Percentiles rank a stretch among this genome's conserved stretches.
These are phyloP conservation scores for Zostera marina DNA, from an alignment of 116 monocot genomes.

Conservation along the genomic window DNA sequence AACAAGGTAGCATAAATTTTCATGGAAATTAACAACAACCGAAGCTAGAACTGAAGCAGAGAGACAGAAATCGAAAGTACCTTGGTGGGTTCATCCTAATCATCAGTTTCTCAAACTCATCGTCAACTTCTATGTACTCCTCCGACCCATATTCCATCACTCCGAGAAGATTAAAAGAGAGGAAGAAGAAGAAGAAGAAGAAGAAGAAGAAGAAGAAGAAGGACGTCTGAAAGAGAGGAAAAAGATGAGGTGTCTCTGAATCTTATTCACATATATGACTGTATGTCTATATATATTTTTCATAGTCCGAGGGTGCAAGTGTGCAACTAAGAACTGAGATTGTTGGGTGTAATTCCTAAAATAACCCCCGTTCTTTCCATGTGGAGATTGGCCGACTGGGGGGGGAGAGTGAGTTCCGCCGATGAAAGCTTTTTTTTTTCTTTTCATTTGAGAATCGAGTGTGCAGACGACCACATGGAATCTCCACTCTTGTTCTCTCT, in stretches of 20 bases:
- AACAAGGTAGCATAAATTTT: background rate
- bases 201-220: background rate
- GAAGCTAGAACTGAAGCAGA: background rate
- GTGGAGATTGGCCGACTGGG: too few relatives aligned
- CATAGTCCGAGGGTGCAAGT: too few relatives aligned
- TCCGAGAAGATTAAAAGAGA: background rate
- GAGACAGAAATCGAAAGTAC: conserved; percentile 16
- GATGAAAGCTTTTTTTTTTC: too few relatives aligned
- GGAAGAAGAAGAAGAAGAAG: conserved; percentile 1
- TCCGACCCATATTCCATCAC: conserved; percentile 34
- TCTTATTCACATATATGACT: too few relatives aligned
- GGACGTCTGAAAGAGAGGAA: background rate
- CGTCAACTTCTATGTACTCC: conserved; percentile 34
- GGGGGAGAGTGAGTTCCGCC: too few relatives aligned
- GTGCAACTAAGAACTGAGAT: too few relatives aligned
- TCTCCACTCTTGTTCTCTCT: too few relatives aligned
- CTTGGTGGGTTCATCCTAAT: conserved; percentile 83
- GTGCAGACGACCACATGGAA: too few relatives aligned
- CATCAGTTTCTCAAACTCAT: conserved; percentile 81
- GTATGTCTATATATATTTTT: too few relatives aligned
- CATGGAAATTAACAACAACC: background rate
- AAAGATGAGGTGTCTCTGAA: background rate
- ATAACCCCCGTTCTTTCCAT: too few relatives aligned
- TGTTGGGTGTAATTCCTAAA: too few relatives aligned
- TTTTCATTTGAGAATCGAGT: too few relatives aligned